Conservation (phyloP, 1,284 basidiomycete species). For the Abortiporus biennis region DNA sequence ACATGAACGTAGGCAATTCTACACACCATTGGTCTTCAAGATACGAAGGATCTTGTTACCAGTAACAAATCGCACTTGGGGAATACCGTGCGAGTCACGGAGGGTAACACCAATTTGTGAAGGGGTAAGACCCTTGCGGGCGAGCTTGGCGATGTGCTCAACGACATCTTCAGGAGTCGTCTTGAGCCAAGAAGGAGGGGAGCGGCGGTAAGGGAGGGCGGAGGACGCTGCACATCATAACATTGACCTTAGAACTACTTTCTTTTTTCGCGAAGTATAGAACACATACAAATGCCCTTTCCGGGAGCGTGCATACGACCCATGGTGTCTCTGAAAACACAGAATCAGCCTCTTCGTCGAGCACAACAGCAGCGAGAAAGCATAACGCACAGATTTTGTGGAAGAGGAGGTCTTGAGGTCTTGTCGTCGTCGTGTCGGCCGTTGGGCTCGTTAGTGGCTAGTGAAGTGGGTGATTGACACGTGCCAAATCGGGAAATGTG, state of each 20-base stretch:
- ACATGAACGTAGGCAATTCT: conserved; percentile 1
- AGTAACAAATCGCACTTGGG: conserved; percentile 95
- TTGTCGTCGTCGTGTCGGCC: conserved; percentile 35
- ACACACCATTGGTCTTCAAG: conserved; percentile 89
- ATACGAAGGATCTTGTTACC: conserved; percentile 99
- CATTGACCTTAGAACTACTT: conserved; percentile 4
- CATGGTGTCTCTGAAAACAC: conserved; percentile 44
- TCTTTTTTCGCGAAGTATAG: conserved; percentile 3
- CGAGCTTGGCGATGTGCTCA: conserved; percentile 96
- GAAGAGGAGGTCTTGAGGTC: conserved; percentile 30
- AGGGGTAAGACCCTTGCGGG: conserved; percentile 95
- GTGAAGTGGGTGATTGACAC: conserved; percentile 20
- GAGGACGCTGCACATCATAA: conserved; percentile 77
- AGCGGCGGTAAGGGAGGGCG: conserved; percentile 95
- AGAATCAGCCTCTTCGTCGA: conserved; percentile 11
- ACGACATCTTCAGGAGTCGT: conserved; percentile 92
- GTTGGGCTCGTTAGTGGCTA: conserved; percentile 23
- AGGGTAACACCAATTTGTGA: conserved; percentile 98
- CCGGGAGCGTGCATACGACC: conserved; percentile 97
- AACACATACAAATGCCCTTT: conserved; percentile 89
- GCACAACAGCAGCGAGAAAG: conserved; percentile 3
- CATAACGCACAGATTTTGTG: conserved; percentile 30
- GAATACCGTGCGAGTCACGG: conserved; percentile 97
- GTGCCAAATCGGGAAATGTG: conserved; percentile 29
- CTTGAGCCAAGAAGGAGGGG: conserved; percentile 96